Base-by-base conservation (phyloP, 2,329 filamentous ascomycete species). In the Zymoseptoria crescenta region DNA sequence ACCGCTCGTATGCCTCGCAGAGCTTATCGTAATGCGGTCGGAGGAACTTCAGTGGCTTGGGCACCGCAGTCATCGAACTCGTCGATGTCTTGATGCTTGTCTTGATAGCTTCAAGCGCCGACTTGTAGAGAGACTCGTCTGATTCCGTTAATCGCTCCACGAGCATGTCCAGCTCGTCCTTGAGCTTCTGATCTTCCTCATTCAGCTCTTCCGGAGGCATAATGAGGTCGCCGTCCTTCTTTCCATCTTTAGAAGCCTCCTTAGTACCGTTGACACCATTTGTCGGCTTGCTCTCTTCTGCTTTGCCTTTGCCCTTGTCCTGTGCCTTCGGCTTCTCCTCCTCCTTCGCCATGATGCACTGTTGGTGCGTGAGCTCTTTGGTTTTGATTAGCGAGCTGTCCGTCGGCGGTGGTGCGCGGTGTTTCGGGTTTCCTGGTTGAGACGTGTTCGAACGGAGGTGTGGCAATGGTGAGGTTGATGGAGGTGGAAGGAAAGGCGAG, bases 61-160 rank as follows among this genome's bases (percentile, higher is more conserved):
- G 94, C 63, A 99, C 94, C 61, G 94, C 94, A 54, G 94, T 99
- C 94, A 99, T 99, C 52, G 95, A 99, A 60, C 92, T 97, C 66
- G 94, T 99, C 61, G 94, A 96, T 58, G 94, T 99, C 81, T 96
- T 97, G 81, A 99, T 99, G 73, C 91, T 95, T 71, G 87, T 91
- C 81, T 96, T 97, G 85, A 99, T 96, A 67, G 91, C 88, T 76
- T 97, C 92, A 67, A 99, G 81, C 57, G 94, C 89, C 60, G 92
- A 85, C 75, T 92, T 93, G 80, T 97, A 96, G 67, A 97, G 87
- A 60, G 85, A 86, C 66, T 83, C 82, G 77, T 97, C 89, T 66
- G 87, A 82, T 79, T 97, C 94, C 75, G 89, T 89, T 82, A 99
- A 81, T 72, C 94, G 85, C 79, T 99, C 94, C 8, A 96, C 93